Percentiles rank a stretch among this genome's conserved stretches.
Conservation (phyloP, 1,284 basidiomycete species). For the Peniophora sp. region DNA sequence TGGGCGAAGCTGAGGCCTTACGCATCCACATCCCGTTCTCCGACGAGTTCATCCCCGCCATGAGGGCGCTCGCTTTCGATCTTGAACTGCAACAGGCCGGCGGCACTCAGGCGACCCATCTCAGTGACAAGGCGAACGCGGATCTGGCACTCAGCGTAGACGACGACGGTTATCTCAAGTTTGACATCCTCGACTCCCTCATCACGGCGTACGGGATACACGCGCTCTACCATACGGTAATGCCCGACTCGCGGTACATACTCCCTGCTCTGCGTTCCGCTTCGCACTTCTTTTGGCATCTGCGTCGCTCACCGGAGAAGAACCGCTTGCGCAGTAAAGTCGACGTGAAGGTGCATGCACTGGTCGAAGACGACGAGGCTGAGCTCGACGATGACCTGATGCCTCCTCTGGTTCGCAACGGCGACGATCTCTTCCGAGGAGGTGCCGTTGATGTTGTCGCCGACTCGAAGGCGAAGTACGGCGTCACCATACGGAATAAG, state of each 20-base stretch:
- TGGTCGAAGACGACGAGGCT: background rate
- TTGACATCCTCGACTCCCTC: background rate
- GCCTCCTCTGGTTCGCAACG: background rate
- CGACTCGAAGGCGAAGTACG: background rate
- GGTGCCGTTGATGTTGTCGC: background rate
- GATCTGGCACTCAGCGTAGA: background rate
- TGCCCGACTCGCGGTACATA: background rate
- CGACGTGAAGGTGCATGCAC: background rate
- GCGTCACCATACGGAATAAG: background rate
- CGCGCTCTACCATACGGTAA: background rate
- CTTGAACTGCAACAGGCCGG: background rate
- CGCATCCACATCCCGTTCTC: background rate
- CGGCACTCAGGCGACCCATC: background rate
- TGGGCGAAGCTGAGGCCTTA: background rate
- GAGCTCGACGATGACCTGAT: background rate
- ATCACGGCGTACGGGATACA: background rate
- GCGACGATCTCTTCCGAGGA: background rate
- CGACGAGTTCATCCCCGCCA: background rate
- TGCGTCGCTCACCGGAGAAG: constrained; percentile 2
- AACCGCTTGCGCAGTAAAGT: background rate
- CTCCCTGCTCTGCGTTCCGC: background rate
- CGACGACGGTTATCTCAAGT: background rate
- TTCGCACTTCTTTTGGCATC: constrained; percentile 3
- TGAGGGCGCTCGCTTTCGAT: background rate
- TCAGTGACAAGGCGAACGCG: constrained; percentile 1